Conservation (phyloP, 2,329 filamentous ascomycete genomes). For the Fusarium redolens region DNA sequence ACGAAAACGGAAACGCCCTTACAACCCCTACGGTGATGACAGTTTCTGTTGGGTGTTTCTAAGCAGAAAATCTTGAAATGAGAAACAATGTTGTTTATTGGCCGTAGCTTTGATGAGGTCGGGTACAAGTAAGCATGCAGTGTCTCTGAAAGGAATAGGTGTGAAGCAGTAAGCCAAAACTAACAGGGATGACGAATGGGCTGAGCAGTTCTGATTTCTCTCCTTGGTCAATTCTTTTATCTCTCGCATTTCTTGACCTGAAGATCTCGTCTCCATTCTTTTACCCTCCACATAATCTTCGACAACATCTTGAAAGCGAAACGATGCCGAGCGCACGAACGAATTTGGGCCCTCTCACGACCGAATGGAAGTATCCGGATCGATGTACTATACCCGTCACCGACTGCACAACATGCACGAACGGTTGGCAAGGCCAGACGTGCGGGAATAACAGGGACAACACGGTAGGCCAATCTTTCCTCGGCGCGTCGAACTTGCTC, state of each 20-base stretch:
- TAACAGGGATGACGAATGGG: not conserved
- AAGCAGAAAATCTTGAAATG: not conserved
- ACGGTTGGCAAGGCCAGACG: not conserved
- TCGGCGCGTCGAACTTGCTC: not conserved
- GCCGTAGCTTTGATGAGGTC: not conserved
- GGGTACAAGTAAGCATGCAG: not conserved
- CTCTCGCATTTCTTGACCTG: not conserved
- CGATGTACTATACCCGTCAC: not conserved
- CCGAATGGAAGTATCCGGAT: not conserved
- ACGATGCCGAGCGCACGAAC: not conserved
- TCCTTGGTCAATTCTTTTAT: not conserved
- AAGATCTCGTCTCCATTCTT: not conserved
- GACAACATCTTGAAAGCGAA: fast-evolving
- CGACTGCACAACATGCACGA: not conserved
- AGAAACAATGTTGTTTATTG: not conserved
- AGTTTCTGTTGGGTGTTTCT: fast-evolving
- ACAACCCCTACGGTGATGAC: not conserved
- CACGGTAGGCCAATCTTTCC: not conserved
- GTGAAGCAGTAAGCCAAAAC: not conserved
- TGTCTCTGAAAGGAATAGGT: not conserved
- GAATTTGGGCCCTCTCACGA: slow-evolving; percentile 1
- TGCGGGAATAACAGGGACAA: not conserved
- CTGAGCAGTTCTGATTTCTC: not conserved
- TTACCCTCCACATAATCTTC: not conserved
- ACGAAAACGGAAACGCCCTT: not conserved